Evolutionary conservation across 192 early-diverging fungal species (phyloP).

Genomic region (Backusella mclennaniae): DNA sequence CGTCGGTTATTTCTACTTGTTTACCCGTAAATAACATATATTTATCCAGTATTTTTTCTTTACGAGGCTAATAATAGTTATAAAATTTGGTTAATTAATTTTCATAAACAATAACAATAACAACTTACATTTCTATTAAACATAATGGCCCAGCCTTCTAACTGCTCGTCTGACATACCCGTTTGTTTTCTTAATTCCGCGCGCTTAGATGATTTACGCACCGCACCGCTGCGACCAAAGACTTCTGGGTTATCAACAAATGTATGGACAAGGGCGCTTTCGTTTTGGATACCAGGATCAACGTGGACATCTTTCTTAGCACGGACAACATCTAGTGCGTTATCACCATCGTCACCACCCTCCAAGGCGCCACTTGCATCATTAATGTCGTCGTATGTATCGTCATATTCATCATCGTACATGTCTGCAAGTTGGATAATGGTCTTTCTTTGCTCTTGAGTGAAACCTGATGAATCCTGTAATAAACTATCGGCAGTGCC

Average conservation of each 20-base stretch:
- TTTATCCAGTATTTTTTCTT: conserved; percentile 57
- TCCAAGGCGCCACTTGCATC: conserved; percentile 58
- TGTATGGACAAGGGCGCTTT: conserved; percentile 59
- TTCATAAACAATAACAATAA: background rate
- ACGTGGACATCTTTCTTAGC: conserved; percentile 15
- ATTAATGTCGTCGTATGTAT: conserved; percentile 81
- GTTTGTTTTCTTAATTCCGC: conserved; percentile 61
- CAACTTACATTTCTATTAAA: conserved; percentile 72
- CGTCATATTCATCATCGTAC: conserved; percentile 91
- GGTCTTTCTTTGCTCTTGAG: conserved; percentile 45
- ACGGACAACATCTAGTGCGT: conserved; percentile 26
- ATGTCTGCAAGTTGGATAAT: conserved; percentile 50
- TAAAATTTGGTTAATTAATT: background rate
- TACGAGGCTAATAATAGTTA: conserved; percentile 52
- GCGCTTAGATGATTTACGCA: conserved; percentile 62
- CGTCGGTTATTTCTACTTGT: conserved; percentile 30
- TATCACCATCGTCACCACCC: conserved; percentile 52
- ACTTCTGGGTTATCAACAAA: conserved; percentile 56
- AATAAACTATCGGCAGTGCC: conserved; percentile 44
- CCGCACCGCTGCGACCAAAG: conserved; percentile 59
- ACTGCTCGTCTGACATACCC: conserved; percentile 83
- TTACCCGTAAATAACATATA: conserved; percentile 58
- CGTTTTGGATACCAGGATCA: conserved; percentile 62
- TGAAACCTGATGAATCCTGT: conserved; percentile 54
- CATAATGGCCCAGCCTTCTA: conserved; percentile 94